phyloP scores from a whole-genome alignment of 805 yeast species.

The Grigorovia yakushimaensis region DNA sequence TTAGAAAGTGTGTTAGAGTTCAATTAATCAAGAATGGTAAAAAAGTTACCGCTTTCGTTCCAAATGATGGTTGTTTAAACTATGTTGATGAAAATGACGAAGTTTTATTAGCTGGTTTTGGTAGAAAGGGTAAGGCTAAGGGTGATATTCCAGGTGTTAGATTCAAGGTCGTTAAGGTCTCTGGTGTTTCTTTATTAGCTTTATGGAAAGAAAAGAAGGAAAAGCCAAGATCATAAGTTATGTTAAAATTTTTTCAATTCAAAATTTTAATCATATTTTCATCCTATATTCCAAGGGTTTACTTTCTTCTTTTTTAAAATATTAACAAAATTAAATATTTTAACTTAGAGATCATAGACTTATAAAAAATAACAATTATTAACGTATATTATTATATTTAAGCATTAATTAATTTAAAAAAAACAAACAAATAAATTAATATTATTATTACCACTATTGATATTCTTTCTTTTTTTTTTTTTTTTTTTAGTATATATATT shows the following conservation, averaged over 20 bases:
- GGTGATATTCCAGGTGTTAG: slow-evolving; percentile 99
- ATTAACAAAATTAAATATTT: neutral
- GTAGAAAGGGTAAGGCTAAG: slow-evolving; percentile 99
- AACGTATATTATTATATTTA: neutral
- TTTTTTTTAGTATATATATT: neutral
- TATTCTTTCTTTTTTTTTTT: neutral
- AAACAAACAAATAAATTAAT: neutral
- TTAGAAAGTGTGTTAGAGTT: slow-evolving; percentile 99
- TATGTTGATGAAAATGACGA: slow-evolving; percentile 99
- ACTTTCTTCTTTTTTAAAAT: neutral
- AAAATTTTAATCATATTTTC: neutral
- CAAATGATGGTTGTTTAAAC: slow-evolving; percentile 99
- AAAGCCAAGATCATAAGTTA: slow-evolving; percentile 94
- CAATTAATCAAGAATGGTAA: slow-evolving; percentile 99
- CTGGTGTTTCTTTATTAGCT: slow-evolving; percentile 99
- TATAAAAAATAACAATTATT: neutral
- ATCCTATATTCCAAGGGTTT: neutral
- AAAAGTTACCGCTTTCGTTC: slow-evolving; percentile 99
- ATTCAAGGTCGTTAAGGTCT: slow-evolving; percentile 99
- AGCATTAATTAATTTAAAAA: neutral
- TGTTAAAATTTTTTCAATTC: neutral
- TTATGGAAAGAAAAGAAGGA: slow-evolving; percentile 99
- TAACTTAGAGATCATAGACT: neutral
- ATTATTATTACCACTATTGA: neutral
- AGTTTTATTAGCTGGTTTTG: slow-evolving; percentile 99